Conservation (phyloP, 495 filamentous ascomycete genomes). For the Neurospora sp. region DNA sequence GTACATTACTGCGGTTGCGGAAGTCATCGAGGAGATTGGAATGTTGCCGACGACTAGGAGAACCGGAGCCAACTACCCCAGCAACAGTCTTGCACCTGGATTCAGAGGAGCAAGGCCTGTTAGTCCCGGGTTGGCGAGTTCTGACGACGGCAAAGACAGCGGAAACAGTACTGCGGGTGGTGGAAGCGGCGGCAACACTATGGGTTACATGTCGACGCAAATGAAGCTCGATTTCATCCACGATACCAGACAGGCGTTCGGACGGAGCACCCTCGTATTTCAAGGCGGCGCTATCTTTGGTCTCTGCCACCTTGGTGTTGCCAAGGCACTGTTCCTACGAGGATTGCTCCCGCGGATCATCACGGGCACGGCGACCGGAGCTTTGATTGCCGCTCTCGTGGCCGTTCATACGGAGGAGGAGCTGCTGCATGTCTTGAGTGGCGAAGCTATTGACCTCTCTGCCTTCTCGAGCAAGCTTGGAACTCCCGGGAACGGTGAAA, state of each 20-base stretch:
- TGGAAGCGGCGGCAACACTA: constrained; percentile 1
- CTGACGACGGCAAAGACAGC: constrained; percentile 1
- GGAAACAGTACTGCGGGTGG: neutral
- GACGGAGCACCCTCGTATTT: constrained; percentile 72
- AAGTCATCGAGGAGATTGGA: constrained; percentile 69
- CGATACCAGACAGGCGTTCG: constrained; percentile 85
- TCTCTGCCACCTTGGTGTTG: constrained; percentile 81
- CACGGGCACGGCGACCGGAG: constrained; percentile 81
- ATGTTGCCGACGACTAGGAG: constrained; percentile 47
- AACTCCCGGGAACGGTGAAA: constrained; percentile 7
- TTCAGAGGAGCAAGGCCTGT: neutral
- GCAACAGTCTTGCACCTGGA: neutral
- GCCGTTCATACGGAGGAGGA: constrained; percentile 85
- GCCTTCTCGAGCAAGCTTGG: constrained; percentile 51
- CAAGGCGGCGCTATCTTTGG: constrained; percentile 92
- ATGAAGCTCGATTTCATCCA: constrained; percentile 80
- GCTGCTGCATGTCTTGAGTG: constrained; percentile 61
- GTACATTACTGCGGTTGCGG: constrained; percentile 75
- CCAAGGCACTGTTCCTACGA: constrained; percentile 77
- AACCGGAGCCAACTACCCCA: constrained; percentile 1
- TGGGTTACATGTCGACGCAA: constrained; percentile 54
- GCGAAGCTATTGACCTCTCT: constrained; percentile 71
- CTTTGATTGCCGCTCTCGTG: constrained; percentile 82
- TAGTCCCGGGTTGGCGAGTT: constrained; percentile 1
- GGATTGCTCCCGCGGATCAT: constrained; percentile 84